phyloP scores from a whole-genome alignment of 257 asterid species.

The Solanum rostratum region DNA sequence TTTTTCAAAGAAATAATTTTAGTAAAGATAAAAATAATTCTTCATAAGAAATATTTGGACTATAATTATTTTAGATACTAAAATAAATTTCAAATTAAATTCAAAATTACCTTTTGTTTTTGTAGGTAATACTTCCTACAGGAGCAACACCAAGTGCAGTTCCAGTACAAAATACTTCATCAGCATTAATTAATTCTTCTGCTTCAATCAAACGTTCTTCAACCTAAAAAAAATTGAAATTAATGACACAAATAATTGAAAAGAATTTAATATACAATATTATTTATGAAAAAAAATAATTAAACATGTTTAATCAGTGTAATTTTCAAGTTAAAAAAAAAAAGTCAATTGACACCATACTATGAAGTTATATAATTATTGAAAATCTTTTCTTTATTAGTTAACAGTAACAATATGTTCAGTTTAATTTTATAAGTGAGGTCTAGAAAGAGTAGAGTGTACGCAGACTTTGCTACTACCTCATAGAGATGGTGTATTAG shows the following conservation, averaged over 20 bases:
- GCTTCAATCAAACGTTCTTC: constrained; percentile 53
- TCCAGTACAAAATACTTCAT: constrained; percentile 92
- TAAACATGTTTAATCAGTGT: neutral
- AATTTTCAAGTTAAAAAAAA: neutral
- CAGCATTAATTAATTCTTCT: constrained; percentile 55
- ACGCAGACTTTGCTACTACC: no score
- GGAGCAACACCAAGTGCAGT: constrained; percentile 82
- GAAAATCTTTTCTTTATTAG: no score
- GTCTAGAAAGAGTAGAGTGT: no score
- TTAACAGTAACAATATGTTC: no score
- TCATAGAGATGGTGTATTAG: no score
- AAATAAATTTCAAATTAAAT: neutral
- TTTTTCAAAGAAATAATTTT: no score
- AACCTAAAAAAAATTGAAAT: constrained; percentile 21
- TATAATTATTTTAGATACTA: neutral
- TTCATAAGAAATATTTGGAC: neutral
- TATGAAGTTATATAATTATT: no score
- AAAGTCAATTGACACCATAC: neutral
- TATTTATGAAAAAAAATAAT: no score
- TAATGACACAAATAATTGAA: neutral
- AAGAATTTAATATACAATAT: neutral
- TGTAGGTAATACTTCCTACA: constrained; percentile 60
- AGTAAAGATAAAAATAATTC: no score
- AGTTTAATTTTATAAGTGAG: no score
- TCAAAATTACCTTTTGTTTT: constrained; percentile 37